Evolutionary conservation across 441 rosid genomes (phyloP), one percentile per base, ranked within the genome.

Genomic region (Sinapis alba): DNA sequence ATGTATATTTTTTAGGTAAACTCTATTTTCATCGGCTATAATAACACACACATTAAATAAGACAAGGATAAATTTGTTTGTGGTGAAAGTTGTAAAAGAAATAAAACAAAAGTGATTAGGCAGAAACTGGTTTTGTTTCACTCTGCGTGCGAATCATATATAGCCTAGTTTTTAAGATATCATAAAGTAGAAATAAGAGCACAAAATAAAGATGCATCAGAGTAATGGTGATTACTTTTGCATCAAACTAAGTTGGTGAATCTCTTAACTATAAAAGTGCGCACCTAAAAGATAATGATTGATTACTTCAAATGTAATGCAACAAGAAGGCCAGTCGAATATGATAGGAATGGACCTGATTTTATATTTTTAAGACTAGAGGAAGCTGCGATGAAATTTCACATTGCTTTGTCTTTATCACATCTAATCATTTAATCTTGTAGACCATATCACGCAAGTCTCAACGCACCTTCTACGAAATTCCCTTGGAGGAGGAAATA

Each of bases 301-400:
- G 57, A 24, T 61, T 61, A 69, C 68, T 50, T 75, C 15, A 26
- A 63, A 76, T 70, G 80, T 23, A 76, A 70, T 45, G 69, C 64
- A 76, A 68, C 21, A 38, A 56, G 38, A 63, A 61, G 60, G 65
- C 63, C 61, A 11, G 24, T 12, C 41, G 53, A 54, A 38, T 41
- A 23, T 11, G 15, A 38, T 27, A 50, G 23, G 16, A 3, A 26
- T 53, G 45, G 47, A 19, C 10, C 54, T 16, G 6, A 53, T 15
- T 27, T 7, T 24, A 45, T 62, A 27, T n/a, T n/a, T n/a, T n/a
- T n/a, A 62, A 13, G 11, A 50, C 20, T 24, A 65, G 30, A 77
- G 72, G 76, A 77, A 77, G 34, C 72, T 77, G 57, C 76, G 51
- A 71, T 65, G 80, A 71, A 71, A 60, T 26, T 77, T 71, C 76